These are phyloP conservation scores for Tulasnella sp. DNA, from an alignment of 768 basidiomycete genomes.

Conservation along the genomic window DNA sequence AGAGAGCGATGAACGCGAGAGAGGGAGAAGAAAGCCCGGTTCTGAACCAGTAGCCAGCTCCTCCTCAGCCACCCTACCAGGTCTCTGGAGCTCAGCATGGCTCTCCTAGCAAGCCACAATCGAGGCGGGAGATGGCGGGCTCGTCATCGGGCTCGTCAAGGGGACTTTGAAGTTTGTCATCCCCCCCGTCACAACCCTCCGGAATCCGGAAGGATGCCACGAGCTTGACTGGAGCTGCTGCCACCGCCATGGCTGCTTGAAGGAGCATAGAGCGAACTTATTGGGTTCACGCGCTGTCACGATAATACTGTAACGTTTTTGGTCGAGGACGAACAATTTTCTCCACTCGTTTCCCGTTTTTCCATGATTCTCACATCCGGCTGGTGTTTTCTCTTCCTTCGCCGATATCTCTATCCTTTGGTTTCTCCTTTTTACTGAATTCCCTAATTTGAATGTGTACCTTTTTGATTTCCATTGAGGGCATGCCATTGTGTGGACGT, in stretches of 20 bases:
- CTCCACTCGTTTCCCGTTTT: neutral
- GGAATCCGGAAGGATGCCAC: constrained; percentile 8
- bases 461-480: neutral
- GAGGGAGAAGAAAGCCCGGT: too few species aligned
- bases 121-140: neutral
- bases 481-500: neutral
- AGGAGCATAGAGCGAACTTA: neutral
- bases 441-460: neutral
- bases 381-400: neutral
- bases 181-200: neutral
- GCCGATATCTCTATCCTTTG: neutral
- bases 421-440: neutral
- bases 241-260: constrained; percentile 7
- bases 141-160: neutral
- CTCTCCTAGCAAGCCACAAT: neutral
- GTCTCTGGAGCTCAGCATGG: neutral
- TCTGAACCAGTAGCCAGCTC: too few species aligned
- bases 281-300: neutral
- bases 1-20: too few species aligned
- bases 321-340: neutral
- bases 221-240: constrained; percentile 15
- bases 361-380: neutral
- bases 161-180: constrained; percentile 11
- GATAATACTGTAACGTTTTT: neutral
- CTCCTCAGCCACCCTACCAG: constrained; percentile 8